phyloP scores from a whole-genome alignment of 768 basidiomycete species.

The Boletus subparvulus region DNA sequence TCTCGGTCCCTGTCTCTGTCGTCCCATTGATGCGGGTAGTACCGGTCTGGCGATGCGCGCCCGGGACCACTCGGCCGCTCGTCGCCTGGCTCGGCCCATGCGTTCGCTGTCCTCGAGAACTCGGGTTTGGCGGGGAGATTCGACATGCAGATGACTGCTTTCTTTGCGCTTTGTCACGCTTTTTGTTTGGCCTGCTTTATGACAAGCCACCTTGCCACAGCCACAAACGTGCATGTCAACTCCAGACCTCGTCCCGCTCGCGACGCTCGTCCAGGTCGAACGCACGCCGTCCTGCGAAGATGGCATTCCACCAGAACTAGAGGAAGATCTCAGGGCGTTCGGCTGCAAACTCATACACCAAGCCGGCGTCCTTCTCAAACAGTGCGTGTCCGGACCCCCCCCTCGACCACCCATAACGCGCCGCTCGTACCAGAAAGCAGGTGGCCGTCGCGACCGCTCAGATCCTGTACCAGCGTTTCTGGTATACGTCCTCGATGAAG shows the following conservation, averaged over 20 bases:
- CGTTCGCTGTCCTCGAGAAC: slow-evolving; percentile 19
- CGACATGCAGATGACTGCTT: slow-evolving; percentile 16
- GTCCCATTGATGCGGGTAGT: slow-evolving; percentile 19
- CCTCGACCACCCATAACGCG: slow-evolving; percentile 9
- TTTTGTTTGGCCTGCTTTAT: slow-evolving; percentile 26
- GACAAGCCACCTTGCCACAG: background rate
- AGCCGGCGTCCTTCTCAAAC: slow-evolving; percentile 86
- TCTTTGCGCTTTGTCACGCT: background rate
- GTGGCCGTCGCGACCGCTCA: slow-evolving; percentile 97
- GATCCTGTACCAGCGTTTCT: slow-evolving; percentile 95
- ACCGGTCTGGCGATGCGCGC: slow-evolving; percentile 27
- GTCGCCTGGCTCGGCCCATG: slow-evolving; percentile 22
- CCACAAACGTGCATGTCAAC: slow-evolving; percentile 35
- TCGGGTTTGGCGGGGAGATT: slow-evolving; percentile 34
- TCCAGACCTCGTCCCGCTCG: slow-evolving; percentile 72
- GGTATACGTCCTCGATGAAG: slow-evolving; percentile 92
- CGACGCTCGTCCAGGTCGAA: slow-evolving; percentile 74
- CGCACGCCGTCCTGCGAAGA: slow-evolving; percentile 80
- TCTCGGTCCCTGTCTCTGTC: slow-evolving; percentile 26
- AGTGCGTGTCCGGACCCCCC: slow-evolving; percentile 52
- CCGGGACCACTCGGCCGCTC: slow-evolving; percentile 21
- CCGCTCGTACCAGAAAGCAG: slow-evolving; percentile 65
- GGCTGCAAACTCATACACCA: slow-evolving; percentile 96
- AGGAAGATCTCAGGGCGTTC: slow-evolving; percentile 85
- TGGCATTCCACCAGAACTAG: slow-evolving; percentile 76